Base-by-base conservation (phyloP, 257 asterid genomes). In the Fraxinus cuspidata region DNA sequence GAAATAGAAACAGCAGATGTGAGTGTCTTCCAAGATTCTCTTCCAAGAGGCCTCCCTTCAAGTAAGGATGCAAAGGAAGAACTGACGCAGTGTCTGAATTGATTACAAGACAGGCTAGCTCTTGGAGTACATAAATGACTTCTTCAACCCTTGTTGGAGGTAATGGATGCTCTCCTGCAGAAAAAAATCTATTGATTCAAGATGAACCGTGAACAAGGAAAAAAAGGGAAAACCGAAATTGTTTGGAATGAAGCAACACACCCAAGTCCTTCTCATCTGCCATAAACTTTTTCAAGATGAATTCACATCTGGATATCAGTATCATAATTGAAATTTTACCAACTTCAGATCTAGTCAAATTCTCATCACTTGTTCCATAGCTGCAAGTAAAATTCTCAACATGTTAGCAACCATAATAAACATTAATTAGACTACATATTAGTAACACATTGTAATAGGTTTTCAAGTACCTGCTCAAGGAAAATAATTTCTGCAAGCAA, bases 401-500 rank as follows among this genome's bases (percentile, higher is more conserved):
- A 71, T 84, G 72, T 29, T 49, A 75, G 74, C 58, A 56, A 75
- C 53, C 51, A 80, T 35, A 18, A 31, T 69, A 73, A 78, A 72
- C 73, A 76, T 35, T 32, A 49, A 65, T 73, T 77, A 72, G 74
- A 79, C 28, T 11, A 28, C 34, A 47, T 42, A 66, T 56, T 70
- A 79, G 44, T 68, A 27, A 74, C 15, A 78, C 67, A 56, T 75
- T 40, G 29, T 38, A 42, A 60, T 23, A 32, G 63, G 77, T 53
- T 78, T 42, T 29, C 65, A 73, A 47, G 75, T 77, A 96, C 99
- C 97, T 85, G 98, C 94, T 84, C 86, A 96, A 87, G 81, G 90
- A 90, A 83, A 96, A 96, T 82, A 96, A 81, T 86, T 92, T 93
- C 86, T 93, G 92, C 90, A 96, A 88, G 87, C 99, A 96, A 84